Conservation (phyloP, 1,284 basidiomycete species). For the Xanthoconium separans region DNA sequence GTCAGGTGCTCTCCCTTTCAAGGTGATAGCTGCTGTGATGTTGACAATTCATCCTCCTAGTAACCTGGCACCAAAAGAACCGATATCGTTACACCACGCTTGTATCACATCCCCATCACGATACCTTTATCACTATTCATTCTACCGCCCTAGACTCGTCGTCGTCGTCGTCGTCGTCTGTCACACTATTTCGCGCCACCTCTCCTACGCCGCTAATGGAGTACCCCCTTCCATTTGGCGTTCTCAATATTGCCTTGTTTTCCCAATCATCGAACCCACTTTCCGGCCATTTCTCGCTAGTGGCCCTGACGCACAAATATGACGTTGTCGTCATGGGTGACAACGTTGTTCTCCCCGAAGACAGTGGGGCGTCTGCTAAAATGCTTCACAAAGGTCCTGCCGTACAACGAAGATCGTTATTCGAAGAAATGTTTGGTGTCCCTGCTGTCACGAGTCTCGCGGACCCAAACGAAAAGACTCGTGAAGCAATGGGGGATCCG, state of each 20-base stretch:
- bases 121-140: conserved; percentile 59
- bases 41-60: conserved; percentile 35
- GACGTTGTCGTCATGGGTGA: conserved; percentile 66
- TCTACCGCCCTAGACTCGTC: conserved; percentile 29
- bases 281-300: conserved; percentile 48
- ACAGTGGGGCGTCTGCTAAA: conserved; percentile 43
- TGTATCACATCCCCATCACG: conserved; percentile 54
- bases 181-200: conserved; percentile 48
- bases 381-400: conserved; percentile 40
- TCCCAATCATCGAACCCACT: conserved; percentile 33
- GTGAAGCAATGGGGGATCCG: conserved; percentile 17
- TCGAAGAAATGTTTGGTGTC: conserved; percentile 83
- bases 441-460: conserved; percentile 50
- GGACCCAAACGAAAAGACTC: conserved; percentile 10
- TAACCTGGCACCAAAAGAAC: conserved; percentile 56
- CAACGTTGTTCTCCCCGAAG: conserved; percentile 39
- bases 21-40: conserved; percentile 1
- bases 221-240: conserved; percentile 56
- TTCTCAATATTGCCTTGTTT: conserved; percentile 54
- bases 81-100: conserved; percentile 41
- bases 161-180: conserved; percentile 30
- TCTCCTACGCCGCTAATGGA: conserved; percentile 45
- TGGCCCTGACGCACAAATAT: conserved; percentile 68
- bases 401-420: conserved; percentile 56
- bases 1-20: conserved; percentile 49